Percentiles rank a stretch among this genome's conserved stretches.
phyloP scores from a whole-genome alignment of 2,329 filamentous ascomycete species.

The Alternaria sp. region DNA sequence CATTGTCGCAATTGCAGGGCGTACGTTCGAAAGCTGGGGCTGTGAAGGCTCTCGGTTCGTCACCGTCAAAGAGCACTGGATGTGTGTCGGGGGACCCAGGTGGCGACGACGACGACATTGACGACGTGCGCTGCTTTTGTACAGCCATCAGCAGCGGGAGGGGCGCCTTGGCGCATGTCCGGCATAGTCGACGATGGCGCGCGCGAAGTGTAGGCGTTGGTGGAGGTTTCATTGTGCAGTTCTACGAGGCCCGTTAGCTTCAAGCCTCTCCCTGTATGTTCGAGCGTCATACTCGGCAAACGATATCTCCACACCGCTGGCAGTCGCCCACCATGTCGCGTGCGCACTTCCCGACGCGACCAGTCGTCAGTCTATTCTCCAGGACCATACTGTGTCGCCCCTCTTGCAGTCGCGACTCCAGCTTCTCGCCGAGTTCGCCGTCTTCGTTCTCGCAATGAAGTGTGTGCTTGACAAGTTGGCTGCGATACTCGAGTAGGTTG shows the following conservation, averaged over 20 bases:
- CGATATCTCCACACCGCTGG: conserved; percentile 75
- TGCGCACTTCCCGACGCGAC: conserved; percentile 81
- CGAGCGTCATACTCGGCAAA: conserved; percentile 76
- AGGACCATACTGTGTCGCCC: conserved; percentile 25
- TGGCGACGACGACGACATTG: conserved; percentile 30
- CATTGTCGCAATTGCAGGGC: conserved; percentile 67
- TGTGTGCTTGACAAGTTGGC: conserved; percentile 75
- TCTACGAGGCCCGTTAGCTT: conserved; percentile 63
- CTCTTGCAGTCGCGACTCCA: conserved; percentile 51
- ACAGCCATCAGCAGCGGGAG: conserved; percentile 62
- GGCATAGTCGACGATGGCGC: conserved; percentile 83
- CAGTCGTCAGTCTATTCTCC: conserved; percentile 58
- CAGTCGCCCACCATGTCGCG: conserved; percentile 88
- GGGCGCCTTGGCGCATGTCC: conserved; percentile 76
- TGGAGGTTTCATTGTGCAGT: conserved; percentile 87
- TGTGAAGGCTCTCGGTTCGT: conserved; percentile 48
- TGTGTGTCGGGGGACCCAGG: conserved; percentile 32
- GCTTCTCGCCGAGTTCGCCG: conserved; percentile 62
- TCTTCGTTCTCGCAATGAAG: conserved; percentile 82
- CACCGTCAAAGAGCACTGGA: conserved; percentile 27
- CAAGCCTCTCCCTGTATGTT: not conserved
- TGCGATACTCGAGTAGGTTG: conserved; percentile 80
- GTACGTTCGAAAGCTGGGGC: conserved; percentile 61
- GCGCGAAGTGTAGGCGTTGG: conserved; percentile 71
- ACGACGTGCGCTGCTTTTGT: conserved; percentile 32